phyloP scores from a whole-genome alignment of 352 stramenopile species.

The Pythium utonaiense region DNA sequence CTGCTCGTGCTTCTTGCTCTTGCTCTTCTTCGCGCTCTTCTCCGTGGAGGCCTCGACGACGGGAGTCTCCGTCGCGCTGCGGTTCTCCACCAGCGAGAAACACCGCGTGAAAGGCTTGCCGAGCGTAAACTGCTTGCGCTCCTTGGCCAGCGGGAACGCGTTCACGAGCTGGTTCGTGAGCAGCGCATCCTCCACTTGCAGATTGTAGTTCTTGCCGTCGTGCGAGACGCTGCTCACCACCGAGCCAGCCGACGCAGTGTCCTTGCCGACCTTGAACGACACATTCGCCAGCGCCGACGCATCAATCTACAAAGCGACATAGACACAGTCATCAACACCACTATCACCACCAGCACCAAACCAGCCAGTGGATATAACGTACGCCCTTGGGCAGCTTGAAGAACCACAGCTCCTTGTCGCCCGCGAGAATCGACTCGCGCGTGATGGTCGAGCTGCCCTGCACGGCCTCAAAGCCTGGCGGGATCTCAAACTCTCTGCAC shows the following conservation, averaged over 20 bases:
- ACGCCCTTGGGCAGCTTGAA: constrained; percentile 83
- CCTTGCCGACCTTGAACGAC: constrained; percentile 58
- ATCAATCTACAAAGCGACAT: constrained; percentile 42
- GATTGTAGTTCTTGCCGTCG: constrained; percentile 47
- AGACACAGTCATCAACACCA: background rate
- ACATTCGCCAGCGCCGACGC: constrained; percentile 64
- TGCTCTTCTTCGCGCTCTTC: constrained; percentile 29
- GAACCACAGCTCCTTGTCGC: constrained; percentile 85
- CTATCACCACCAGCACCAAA: background rate
- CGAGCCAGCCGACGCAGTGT: constrained; percentile 23
- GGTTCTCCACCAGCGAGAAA: constrained; percentile 68
- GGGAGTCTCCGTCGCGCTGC: background rate
- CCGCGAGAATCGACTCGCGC: constrained; percentile 52
- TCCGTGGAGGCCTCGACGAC: constrained; percentile 17
- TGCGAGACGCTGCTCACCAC: constrained; percentile 41
- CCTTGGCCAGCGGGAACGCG: constrained; percentile 49
- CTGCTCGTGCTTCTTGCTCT: constrained; percentile 62
- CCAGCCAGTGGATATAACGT: constrained; percentile 17
- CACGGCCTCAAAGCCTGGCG: constrained; percentile 61
- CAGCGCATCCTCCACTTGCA: constrained; percentile 57
- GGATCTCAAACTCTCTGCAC: constrained; percentile 81
- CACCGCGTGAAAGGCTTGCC: constrained; percentile 72
- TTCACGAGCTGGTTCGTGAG: constrained; percentile 78
- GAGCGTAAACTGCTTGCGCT: constrained; percentile 61
- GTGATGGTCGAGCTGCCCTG: constrained; percentile 55